These are phyloP conservation scores for Lentinula lateritia DNA, from an alignment of 768 basidiomycete species.

Conservation along the genomic window DNA sequence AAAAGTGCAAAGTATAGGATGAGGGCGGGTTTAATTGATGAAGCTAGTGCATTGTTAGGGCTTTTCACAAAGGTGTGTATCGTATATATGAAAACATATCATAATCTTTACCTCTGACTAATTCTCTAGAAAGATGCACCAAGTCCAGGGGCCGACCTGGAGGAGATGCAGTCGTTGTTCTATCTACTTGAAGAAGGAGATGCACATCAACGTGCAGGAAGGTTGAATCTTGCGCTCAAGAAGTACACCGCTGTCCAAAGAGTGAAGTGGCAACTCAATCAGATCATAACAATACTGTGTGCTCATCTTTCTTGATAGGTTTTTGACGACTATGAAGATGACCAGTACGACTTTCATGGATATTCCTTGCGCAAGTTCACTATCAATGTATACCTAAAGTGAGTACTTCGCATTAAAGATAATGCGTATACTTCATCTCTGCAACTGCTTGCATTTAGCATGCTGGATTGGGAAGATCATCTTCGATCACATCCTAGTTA, in stretches of 20 bases:
- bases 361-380: constrained; percentile 90
- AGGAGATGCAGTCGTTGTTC: constrained; percentile 93
- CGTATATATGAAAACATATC: neutral
- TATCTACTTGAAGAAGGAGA: constrained; percentile 82
- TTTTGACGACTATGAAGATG: constrained; percentile 86
- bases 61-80: constrained; percentile 83
- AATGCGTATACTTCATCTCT: neutral
- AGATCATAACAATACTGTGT: neutral
- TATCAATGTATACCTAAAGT: constrained; percentile 83
- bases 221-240: constrained; percentile 77
- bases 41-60: constrained; percentile 70
- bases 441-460: constrained; percentile 30
- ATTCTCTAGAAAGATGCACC: constrained; percentile 73
- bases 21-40: constrained; percentile 72
- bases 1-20: constrained; percentile 90
- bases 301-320: constrained; percentile 34
- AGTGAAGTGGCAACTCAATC: constrained; percentile 31
- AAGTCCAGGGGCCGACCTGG: constrained; percentile 71
- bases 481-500: constrained; percentile 77
- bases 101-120: neutral
- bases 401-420: constrained; percentile 19
- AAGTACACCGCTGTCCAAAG: constrained; percentile 72
- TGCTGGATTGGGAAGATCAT: constrained; percentile 78
- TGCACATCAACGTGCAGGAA: constrained; percentile 57
- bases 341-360: constrained; percentile 97